phyloP scores from a whole-genome alignment of 78 protist species.

The Ministeria vibrans region DNA sequence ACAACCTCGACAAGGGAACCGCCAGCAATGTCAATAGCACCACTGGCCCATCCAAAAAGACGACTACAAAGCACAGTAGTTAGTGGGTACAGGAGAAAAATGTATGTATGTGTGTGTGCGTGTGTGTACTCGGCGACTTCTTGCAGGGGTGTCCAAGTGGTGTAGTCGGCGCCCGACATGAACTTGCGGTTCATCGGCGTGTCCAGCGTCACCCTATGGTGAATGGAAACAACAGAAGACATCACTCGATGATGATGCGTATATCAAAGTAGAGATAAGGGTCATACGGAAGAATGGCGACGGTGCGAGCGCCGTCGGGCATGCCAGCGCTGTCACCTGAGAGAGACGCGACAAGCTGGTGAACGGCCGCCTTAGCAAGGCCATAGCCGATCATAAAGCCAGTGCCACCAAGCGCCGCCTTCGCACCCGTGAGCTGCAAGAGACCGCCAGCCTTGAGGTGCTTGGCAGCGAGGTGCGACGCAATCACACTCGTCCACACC shows the following conservation, averaged over 20 bases:
- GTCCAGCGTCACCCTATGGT: constrained; percentile 50
- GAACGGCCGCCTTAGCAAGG: constrained; percentile 65
- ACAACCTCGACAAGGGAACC: too few relatives aligned
- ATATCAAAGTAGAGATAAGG: neutral
- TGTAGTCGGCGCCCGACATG: constrained; percentile 72
- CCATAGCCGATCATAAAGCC: constrained; percentile 62
- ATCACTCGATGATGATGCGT: neutral
- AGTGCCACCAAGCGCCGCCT: constrained; percentile 31
- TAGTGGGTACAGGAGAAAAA: too few relatives aligned
- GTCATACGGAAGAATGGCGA: constrained; percentile 54
- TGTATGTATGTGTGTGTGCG: neutral
- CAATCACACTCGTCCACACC: constrained; percentile 30
- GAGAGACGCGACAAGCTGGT: constrained; percentile 44
- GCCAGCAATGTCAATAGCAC: too few relatives aligned
- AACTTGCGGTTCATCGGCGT: constrained; percentile 76
- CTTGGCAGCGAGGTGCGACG: constrained; percentile 36
- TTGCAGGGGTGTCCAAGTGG: constrained; percentile 73
- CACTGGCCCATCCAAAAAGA: too few relatives aligned
- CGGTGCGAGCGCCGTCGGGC: constrained; percentile 37
- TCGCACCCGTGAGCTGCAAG: constrained; percentile 50
- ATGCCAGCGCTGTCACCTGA: constrained; percentile 30
- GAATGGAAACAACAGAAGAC: neutral
- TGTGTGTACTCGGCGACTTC: constrained; percentile 26
- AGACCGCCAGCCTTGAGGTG: too few relatives aligned
- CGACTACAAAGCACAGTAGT: too few relatives aligned